These are phyloP conservation scores for Saturnispora kantuleensis DNA, from an alignment of 805 yeast genomes.

Conservation along the genomic window DNA sequence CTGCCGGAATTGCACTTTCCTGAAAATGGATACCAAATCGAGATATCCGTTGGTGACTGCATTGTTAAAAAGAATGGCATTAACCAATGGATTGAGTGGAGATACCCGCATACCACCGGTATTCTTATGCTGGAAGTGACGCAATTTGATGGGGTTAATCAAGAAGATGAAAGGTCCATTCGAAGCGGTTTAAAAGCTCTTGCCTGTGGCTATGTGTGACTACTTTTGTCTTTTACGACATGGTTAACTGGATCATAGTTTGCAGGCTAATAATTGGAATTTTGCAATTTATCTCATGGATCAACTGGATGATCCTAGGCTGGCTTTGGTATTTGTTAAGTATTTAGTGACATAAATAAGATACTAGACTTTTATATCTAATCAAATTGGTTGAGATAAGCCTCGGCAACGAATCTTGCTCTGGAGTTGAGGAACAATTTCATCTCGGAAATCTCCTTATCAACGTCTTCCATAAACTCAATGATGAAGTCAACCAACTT, in stretches of 20 bases:
- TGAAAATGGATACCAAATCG: conserved; percentile 37
- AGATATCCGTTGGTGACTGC: conserved; percentile 41
- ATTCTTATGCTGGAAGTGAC: background rate
- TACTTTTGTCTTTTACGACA: background rate
- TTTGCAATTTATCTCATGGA: conserved; percentile 13
- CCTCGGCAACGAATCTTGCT: conserved; percentile 96
- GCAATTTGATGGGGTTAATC: background rate
- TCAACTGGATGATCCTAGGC: conserved; percentile 7
- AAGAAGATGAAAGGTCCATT: background rate
- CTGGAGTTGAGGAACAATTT: conserved; percentile 92
- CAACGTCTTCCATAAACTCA: conserved; percentile 98
- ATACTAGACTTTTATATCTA: conserved; percentile 20
- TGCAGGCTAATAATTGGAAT: conserved; percentile 23
- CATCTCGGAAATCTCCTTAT: conserved; percentile 97
- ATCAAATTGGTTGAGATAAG: conserved; percentile 84
- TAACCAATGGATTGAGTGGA: conserved; percentile 59
- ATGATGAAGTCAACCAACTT: conserved; percentile 93
- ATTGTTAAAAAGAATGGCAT: conserved; percentile 40
- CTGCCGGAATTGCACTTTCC: conserved; percentile 69
- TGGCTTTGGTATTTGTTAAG: conserved; percentile 2
- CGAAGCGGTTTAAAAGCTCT: conserved; percentile 23
- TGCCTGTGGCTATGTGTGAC: conserved; percentile 27
- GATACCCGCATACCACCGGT: conserved; percentile 3
- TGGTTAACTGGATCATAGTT: conserved; percentile 5
- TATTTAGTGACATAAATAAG: too few relatives aligned